Percentiles rank a stretch among this genome's conserved stretches.
These are phyloP conservation scores for Coemansia sp. DNA, from an alignment of 192 early-diverging fungal species.

Conservation along the genomic window DNA sequence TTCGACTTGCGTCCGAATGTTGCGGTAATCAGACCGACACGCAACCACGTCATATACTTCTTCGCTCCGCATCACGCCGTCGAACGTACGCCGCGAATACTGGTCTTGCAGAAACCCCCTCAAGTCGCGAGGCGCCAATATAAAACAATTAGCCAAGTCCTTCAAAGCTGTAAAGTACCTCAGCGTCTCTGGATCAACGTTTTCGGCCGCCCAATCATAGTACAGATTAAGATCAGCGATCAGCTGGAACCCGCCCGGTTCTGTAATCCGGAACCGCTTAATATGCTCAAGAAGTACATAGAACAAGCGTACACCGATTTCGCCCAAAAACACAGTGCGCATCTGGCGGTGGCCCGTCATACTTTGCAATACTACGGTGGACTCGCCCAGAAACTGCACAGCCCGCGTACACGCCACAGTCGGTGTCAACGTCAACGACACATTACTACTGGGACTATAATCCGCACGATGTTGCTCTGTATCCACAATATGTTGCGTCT, in stretches of 20 bases:
- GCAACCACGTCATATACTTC: slow-evolving; percentile 56
- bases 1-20: slow-evolving; percentile 49
- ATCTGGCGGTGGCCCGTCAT: slow-evolving; percentile 82
- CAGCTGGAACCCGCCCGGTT: slow-evolving; percentile 85
- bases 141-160: slow-evolving; percentile 54
- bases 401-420: slow-evolving; percentile 80
- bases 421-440: slow-evolving; percentile 64
- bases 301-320: slow-evolving; percentile 85
- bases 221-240: slow-evolving; percentile 61
- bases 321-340: slow-evolving; percentile 86
- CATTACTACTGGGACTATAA: slow-evolving; percentile 69
- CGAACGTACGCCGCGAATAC: slow-evolving; percentile 48
- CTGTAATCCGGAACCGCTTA: slow-evolving; percentile 74
- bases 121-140: slow-evolving; percentile 50
- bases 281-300: slow-evolving; percentile 82
- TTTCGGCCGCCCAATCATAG: slow-evolving; percentile 44
- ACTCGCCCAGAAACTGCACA: slow-evolving; percentile 75
- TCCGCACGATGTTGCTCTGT: slow-evolving; percentile 68
- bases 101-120: slow-evolving; percentile 46
- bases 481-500: slow-evolving; percentile 80
- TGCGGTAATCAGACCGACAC: slow-evolving; percentile 50
- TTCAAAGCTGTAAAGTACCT: slow-evolving; percentile 52
- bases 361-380: slow-evolving; percentile 66
- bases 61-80: slow-evolving; percentile 53
- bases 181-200: slow-evolving; percentile 38